These are phyloP conservation scores for Hemerocallis citrina DNA, from an alignment of 106 monocot genomes.

Conservation along the genomic window DNA sequence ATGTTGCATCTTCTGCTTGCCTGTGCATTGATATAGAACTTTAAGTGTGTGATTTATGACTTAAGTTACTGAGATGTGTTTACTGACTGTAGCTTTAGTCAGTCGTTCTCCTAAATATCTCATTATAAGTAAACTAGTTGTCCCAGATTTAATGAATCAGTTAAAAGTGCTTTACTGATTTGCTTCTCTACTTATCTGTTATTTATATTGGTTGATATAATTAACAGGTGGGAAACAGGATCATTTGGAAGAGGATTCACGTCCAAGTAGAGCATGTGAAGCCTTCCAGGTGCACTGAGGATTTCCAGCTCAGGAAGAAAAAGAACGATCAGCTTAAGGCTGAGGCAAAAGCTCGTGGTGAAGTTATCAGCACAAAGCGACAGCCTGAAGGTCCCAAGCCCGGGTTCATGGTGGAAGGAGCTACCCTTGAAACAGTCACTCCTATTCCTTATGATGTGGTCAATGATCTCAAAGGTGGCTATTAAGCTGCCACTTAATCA, in stretches of 20 bases:
- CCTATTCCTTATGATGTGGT: slow-evolving; percentile 76
- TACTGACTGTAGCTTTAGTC: too few relatives aligned
- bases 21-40: too few relatives aligned
- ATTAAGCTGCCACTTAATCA: slow-evolving; percentile 6
- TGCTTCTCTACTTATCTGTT: too few relatives aligned
- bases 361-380: slow-evolving; percentile 51
- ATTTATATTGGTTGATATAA: too few relatives aligned
- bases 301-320: slow-evolving; percentile 35
- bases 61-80: too few relatives aligned
- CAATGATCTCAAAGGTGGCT: slow-evolving; percentile 70
- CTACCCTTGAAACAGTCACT: slow-evolving; percentile 51
- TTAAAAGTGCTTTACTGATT: too few relatives aligned
- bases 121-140: too few relatives aligned
- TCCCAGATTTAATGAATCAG: too few relatives aligned
- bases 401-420: slow-evolving; percentile 67
- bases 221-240: slow-evolving; percentile 58
- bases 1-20: too few relatives aligned
- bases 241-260: slow-evolving; percentile 60
- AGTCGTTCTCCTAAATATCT: too few relatives aligned
- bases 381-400: slow-evolving; percentile 61
- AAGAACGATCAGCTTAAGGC: slow-evolving; percentile 50
- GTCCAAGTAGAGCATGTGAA: slow-evolving; percentile 56
- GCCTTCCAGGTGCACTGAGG: slow-evolving; percentile 54
- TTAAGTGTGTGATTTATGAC: too few relatives aligned
- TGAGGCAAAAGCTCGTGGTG: slow-evolving; percentile 55